Conservation (phyloP, 1,139 yeast species). For the Suhomyces atakaporum region DNA sequence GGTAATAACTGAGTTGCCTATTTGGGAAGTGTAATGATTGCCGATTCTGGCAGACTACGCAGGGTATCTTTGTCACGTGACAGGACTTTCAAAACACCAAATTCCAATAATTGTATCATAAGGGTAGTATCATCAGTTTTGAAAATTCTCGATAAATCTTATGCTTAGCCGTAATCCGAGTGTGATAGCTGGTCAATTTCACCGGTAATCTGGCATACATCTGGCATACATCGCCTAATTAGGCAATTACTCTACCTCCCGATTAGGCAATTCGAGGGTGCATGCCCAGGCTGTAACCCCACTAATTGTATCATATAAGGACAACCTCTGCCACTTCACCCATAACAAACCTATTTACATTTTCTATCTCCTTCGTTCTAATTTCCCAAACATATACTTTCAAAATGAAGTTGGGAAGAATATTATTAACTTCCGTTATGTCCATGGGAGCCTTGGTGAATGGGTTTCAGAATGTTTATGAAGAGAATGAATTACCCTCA, state of each 20-base stretch:
- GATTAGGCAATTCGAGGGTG: slow-evolving; percentile 8
- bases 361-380: not conserved
- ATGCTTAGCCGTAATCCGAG: too few relatives aligned
- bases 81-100: not conserved
- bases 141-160: too few relatives aligned
- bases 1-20: slow-evolving; percentile 3
- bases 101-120: too few relatives aligned
- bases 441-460: slow-evolving; percentile 4
- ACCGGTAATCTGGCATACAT: not conserved
- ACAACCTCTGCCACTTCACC: slow-evolving; percentile 3
- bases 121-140: too few relatives aligned
- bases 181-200: too few relatives aligned
- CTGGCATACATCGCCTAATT: slow-evolving; percentile 3
- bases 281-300: not conserved
- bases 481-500: slow-evolving; percentile 5
- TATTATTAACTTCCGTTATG: slow-evolving; percentile 4
- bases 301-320: slow-evolving; percentile 2
- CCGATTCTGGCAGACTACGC: slow-evolving; percentile 13
- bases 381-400: not conserved
- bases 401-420: slow-evolving; percentile 8
- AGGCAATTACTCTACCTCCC: slow-evolving; percentile 8
- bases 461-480: slow-evolving; percentile 4
- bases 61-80: not conserved
- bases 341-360: not conserved
- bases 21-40: slow-evolving; percentile 10